Conservation (phyloP, 345 rosid species). For the Citrus medica region DNA sequence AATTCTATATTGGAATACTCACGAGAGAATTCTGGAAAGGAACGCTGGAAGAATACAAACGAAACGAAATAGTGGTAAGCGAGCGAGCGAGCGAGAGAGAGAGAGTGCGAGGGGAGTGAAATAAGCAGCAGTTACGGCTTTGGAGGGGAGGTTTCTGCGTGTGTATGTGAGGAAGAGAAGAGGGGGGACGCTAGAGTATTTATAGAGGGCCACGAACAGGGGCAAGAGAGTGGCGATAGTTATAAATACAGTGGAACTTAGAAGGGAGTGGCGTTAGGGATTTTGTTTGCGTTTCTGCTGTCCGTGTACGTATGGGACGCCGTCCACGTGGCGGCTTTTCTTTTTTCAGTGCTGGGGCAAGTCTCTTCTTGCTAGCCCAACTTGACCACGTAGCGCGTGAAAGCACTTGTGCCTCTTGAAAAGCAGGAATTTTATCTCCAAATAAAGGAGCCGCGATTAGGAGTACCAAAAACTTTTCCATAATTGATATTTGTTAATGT, state of each 20-base stretch:
- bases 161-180: neutral
- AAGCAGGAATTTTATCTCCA: no score
- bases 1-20: neutral
- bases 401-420: neutral
- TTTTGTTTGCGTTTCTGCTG: neutral
- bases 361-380: neutral
- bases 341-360: no score
- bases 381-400: neutral
- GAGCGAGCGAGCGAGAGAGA: neutral
- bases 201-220: neutral
- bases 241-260: neutral
- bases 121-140: neutral
- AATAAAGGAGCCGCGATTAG: no score
- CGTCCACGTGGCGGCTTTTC: neutral
- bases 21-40: neutral
- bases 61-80: neutral
- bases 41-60: no score
- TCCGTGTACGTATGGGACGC: neutral
- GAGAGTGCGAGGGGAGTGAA: neutral
- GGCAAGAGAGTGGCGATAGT: neutral
- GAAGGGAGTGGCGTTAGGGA: constrained; percentile 5
- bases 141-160: no score
- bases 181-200: neutral
- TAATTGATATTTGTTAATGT: no score
- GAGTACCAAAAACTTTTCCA: no score